Conservation (phyloP, 2,329 filamentous ascomycete genomes). For the Stromatinia cepivora region DNA sequence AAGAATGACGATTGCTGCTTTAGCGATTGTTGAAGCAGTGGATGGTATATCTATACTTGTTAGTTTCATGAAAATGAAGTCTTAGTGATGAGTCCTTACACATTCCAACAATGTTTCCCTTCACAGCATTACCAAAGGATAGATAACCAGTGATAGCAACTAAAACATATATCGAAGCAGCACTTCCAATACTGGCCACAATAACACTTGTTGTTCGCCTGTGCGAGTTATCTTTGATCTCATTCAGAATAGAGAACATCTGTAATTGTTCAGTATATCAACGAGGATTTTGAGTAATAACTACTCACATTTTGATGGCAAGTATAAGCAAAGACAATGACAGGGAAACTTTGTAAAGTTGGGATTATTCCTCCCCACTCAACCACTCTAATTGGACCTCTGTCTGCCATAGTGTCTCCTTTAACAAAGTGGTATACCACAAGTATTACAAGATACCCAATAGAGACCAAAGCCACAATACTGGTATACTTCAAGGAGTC, state of each 20-base stretch:
- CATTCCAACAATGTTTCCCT: conserved; percentile 92
- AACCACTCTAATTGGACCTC: conserved; percentile 73
- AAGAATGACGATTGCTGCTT: conserved; percentile 90
- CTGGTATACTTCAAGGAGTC: conserved; percentile 98
- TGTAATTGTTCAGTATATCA: conserved; percentile 45
- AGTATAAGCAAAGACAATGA: conserved; percentile 98
- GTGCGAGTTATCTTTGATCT: conserved; percentile 83
- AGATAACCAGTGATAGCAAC: conserved; percentile 95
- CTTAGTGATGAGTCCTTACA: conserved; percentile 55
- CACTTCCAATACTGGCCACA: conserved; percentile 78
- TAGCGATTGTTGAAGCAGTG: conserved; percentile 84
- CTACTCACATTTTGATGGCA: conserved; percentile 88
- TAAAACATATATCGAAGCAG: conserved; percentile 82
- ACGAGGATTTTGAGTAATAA: no score
- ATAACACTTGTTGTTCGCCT: conserved; percentile 72
- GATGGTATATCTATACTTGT: conserved; percentile 61
- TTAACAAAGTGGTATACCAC: conserved; percentile 88
- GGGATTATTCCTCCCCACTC: conserved; percentile 77
- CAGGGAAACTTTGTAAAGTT: conserved; percentile 81
- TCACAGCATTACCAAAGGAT: conserved; percentile 86
- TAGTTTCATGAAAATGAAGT: conserved; percentile 14
- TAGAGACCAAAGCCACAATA: conserved; percentile 84
- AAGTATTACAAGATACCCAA: conserved; percentile 88
- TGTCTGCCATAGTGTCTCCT: conserved; percentile 71
- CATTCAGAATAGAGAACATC: conserved; percentile 99